A percentile compares a stretch with the other conserved stretches of the same genome.
Conservation (phyloP, 495 filamentous ascomycete genomes). For the Aspergillus bertholletiae region DNA sequence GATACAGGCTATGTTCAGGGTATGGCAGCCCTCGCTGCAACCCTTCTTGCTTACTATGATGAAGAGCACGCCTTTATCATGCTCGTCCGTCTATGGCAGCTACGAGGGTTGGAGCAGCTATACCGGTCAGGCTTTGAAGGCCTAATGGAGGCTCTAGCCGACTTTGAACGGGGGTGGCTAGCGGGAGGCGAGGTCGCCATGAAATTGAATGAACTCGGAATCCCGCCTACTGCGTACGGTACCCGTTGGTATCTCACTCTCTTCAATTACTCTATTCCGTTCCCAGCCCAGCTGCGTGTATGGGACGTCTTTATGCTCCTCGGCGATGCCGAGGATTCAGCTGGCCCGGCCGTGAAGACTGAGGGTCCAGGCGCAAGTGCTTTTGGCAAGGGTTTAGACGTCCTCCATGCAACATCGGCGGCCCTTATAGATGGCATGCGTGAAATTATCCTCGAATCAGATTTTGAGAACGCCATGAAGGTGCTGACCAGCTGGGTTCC, state of each 20-base stretch:
- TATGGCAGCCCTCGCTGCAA: constrained; percentile 92
- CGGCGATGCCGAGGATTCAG: constrained; percentile 58
- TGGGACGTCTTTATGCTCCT: constrained; percentile 99
- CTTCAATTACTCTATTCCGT: constrained; percentile 96
- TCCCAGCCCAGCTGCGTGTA: constrained; percentile 92
- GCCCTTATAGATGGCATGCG: constrained; percentile 91
- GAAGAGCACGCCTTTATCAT: constrained; percentile 94
- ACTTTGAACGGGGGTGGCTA: constrained; percentile 88
- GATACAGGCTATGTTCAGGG: constrained; percentile 96
- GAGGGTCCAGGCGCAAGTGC: constrained; percentile 20
- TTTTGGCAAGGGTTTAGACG: constrained; percentile 71
- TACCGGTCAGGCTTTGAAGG: constrained; percentile 83
- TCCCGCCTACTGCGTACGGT: constrained; percentile 87
- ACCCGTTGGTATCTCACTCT: constrained; percentile 97
- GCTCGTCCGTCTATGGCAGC: constrained; percentile 86
- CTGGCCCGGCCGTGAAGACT: constrained; percentile 41
- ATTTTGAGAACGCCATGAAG: constrained; percentile 99
- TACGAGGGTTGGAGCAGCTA: constrained; percentile 79
- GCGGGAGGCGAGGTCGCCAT: constrained; percentile 66
- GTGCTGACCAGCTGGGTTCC: constrained; percentile 94
- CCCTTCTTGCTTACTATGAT: constrained; percentile 93
- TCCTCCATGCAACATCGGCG: constrained; percentile 86
- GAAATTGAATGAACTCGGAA: constrained; percentile 74
- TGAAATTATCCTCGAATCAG: constrained; percentile 85
- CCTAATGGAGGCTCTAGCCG: constrained; percentile 80